A percentile compares a stretch with the other conserved stretches of the same genome.
These are phyloP conservation scores for Cucurbita pepo DNA, from an alignment of 306 rosid genomes.

Conservation along the genomic window DNA sequence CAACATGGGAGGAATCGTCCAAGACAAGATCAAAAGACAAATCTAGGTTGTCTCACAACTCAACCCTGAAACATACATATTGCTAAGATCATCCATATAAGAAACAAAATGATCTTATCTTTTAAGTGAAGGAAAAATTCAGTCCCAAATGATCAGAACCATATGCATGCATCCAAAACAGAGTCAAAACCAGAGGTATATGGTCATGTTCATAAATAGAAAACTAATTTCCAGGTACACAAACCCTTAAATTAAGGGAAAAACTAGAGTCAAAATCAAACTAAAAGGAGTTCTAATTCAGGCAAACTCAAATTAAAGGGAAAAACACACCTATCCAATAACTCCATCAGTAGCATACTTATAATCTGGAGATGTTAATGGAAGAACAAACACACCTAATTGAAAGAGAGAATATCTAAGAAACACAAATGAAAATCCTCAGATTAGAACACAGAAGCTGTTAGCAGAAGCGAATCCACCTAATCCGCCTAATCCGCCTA, in stretches of 20 bases:
- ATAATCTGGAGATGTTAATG: neutral
- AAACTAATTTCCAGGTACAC: neutral
- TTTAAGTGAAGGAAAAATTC: neutral
- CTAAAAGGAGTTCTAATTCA: neutral
- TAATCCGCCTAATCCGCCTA: neutral
- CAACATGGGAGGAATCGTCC: neutral
- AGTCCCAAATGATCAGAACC: neutral
- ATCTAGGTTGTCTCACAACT: neutral
- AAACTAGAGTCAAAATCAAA: neutral
- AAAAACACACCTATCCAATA: neutral
- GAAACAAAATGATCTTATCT: neutral
- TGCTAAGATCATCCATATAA: neutral
- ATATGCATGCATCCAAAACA: neutral
- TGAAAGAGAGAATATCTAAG: neutral
- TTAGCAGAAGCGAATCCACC: neutral
- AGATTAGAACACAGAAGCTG: neutral
- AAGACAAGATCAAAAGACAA: neutral
- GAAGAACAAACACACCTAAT: neutral
- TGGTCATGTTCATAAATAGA: slow-evolving; percentile 2
- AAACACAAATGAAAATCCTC: neutral
- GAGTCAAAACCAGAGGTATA: neutral
- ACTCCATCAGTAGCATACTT: neutral
- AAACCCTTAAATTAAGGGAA: neutral
- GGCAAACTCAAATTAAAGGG: neutral
- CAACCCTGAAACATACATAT: neutral